phyloP scores from a whole-genome alignment of 2,329 filamentous ascomycete species.

The Penicillium brevicompactum region DNA sequence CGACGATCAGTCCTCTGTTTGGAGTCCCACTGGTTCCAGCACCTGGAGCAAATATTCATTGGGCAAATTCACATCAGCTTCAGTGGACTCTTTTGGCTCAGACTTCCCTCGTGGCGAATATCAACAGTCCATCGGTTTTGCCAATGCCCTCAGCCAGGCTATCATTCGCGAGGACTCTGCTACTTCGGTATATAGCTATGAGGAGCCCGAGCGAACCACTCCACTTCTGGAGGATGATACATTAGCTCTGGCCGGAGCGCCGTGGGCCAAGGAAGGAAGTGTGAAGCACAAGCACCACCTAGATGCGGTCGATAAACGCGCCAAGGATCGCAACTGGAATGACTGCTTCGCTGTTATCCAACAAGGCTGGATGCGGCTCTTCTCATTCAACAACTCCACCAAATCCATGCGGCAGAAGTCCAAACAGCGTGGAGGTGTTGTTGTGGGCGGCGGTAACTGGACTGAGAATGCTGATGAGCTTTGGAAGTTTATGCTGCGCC shows the following conservation, averaged over 20 bases:
- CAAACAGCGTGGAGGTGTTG: slow-evolving; percentile 60
- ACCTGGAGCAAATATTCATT: slow-evolving; percentile 95
- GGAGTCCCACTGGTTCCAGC: slow-evolving; percentile 89
- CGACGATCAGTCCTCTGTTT: slow-evolving; percentile 85
- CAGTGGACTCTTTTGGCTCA: slow-evolving; percentile 85
- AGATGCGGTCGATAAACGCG: slow-evolving; percentile 84
- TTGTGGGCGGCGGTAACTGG: slow-evolving; percentile 96
- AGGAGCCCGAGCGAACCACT: slow-evolving; percentile 61
- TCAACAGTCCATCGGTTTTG: slow-evolving; percentile 95
- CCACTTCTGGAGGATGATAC: slow-evolving; percentile 88
- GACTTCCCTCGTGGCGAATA: slow-evolving; percentile 77
- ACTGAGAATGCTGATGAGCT: slow-evolving; percentile 92
- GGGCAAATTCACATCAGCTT: slow-evolving; percentile 87
- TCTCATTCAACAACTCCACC: slow-evolving; percentile 80
- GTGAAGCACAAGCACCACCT: slow-evolving; percentile 96
- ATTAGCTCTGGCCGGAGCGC: slow-evolving; percentile 87
- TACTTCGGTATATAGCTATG: slow-evolving; percentile 54
- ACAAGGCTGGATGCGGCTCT: slow-evolving; percentile 89
- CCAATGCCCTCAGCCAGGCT: slow-evolving; percentile 92
- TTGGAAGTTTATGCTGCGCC: slow-evolving; percentile 82
- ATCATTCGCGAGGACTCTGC: slow-evolving; percentile 81
- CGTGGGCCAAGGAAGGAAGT: slow-evolving; percentile 97
- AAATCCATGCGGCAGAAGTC: slow-evolving; percentile 71
- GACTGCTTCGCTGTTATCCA: slow-evolving; percentile 96
- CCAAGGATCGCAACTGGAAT: slow-evolving; percentile 91